Evolutionary conservation across 148 eudicot species (phyloP).

Genomic region (Fagopyrum tataricum): DNA sequence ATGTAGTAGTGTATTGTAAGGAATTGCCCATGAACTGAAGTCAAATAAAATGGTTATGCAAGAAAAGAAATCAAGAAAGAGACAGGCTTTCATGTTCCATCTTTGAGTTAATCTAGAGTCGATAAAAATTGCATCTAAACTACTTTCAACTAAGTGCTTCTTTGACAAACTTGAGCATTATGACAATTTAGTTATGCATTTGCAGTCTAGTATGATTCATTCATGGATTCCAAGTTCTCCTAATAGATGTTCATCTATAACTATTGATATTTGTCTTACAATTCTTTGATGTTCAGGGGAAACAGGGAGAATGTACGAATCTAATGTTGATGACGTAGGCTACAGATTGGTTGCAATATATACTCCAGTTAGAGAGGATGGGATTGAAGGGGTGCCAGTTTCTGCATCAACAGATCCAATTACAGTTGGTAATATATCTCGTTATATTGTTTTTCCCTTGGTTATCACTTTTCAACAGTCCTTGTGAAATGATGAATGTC

Average conservation of each 20-base stretch:
- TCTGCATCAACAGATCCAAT: constrained; percentile 94
- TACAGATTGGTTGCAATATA: constrained; percentile 87
- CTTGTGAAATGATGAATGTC: not conserved
- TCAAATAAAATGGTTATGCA: not conserved
- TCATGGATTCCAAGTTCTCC: not conserved
- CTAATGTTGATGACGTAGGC: constrained; percentile 98
- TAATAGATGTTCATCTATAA: not conserved
- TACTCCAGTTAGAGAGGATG: constrained; percentile 94
- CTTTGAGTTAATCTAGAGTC: not conserved
- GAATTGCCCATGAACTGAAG: not conserved
- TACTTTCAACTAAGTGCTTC: not conserved
- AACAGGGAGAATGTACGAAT: constrained; percentile 97
- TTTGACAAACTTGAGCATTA: not conserved
- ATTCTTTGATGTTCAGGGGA: constrained; percentile 44
- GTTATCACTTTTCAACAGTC: not conserved
- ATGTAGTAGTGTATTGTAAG: not conserved
- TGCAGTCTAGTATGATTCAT: not conserved
- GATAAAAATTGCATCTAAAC: not conserved
- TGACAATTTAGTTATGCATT: not conserved
- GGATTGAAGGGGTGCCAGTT: constrained; percentile 82
- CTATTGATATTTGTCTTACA: not conserved
- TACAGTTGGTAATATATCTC: constrained; percentile 60
- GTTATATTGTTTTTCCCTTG: not conserved
- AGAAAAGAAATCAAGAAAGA: not conserved
- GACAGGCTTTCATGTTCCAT: not conserved